phyloP scores from a whole-genome alignment of 1,284 basidiomycete species.

The Tetrapyrgos nigripes region DNA sequence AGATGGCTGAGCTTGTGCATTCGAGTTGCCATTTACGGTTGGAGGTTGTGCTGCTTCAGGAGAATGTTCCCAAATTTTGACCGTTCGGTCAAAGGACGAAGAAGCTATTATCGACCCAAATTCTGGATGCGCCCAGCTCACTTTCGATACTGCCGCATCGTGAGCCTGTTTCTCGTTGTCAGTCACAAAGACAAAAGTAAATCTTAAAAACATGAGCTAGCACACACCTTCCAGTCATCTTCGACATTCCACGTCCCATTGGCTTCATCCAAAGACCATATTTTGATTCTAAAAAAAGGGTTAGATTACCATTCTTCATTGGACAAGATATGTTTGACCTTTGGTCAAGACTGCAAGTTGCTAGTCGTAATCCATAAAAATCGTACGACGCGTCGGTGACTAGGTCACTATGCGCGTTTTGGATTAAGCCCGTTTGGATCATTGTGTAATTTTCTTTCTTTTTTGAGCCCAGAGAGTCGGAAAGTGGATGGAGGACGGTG shows the following conservation, averaged over 20 bases:
- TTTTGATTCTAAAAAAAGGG: constrained; percentile 67
- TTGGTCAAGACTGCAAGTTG: constrained; percentile 82
- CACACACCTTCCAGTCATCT: constrained; percentile 86
- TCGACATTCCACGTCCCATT: constrained; percentile 78
- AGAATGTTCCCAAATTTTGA: constrained; percentile 88
- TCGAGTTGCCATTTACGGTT: constrained; percentile 30
- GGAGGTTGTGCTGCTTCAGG: constrained; percentile 42
- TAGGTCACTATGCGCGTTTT: constrained; percentile 78
- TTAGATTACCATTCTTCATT: constrained; percentile 12
- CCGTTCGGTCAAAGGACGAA: constrained; percentile 86
- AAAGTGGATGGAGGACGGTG: too few relatives aligned
- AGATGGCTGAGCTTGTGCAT: constrained; percentile 32
- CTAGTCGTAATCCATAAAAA: constrained; percentile 85
- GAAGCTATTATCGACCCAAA: constrained; percentile 88
- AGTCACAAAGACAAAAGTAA: constrained; percentile 5
- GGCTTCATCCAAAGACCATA: constrained; percentile 77
- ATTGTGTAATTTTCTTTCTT: constrained; percentile 40
- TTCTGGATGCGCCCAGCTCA: constrained; percentile 92
- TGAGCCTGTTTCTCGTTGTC: constrained; percentile 67
- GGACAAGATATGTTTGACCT: constrained; percentile 46
- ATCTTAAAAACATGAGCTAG: background rate
- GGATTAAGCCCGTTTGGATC: constrained; percentile 79
- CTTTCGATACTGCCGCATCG: constrained; percentile 82
- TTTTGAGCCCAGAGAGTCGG: too few relatives aligned
- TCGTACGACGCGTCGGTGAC: constrained; percentile 88